Percentiles rank a stretch among this genome's conserved stretches.
Evolutionary conservation across 768 basidiomycete species (phyloP).

Genomic region (Punctularia strigosozonata): DNA sequence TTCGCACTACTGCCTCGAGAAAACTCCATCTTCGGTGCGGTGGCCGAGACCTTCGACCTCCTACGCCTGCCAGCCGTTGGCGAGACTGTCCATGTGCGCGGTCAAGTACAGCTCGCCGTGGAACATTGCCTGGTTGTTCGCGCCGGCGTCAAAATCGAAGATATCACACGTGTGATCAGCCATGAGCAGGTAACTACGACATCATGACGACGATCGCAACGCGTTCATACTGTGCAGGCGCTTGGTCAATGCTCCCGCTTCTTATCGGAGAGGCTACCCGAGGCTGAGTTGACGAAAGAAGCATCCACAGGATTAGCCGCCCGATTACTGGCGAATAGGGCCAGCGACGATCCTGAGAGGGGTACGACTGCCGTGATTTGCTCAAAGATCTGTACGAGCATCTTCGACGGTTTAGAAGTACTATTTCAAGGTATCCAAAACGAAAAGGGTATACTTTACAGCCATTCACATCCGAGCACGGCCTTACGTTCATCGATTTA

Average conservation of each 20-base stretch:
- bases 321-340: slow-evolving; percentile 24
- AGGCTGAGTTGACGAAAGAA: slow-evolving; percentile 39
- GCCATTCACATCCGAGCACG: background rate
- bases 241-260: slow-evolving; percentile 70
- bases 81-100: slow-evolving; percentile 39
- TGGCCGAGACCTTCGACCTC: slow-evolving; percentile 63
- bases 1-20: slow-evolving; percentile 72
- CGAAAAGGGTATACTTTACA: slow-evolving; percentile 28
- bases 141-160: slow-evolving; percentile 38
- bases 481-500: slow-evolving; percentile 3
- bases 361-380: slow-evolving; percentile 50
- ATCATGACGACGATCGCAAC: slow-evolving; percentile 1
- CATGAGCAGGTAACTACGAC: slow-evolving; percentile 60
- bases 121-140: slow-evolving; percentile 62
- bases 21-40: slow-evolving; percentile 64
- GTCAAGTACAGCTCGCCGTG: slow-evolving; percentile 46
- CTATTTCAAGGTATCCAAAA: slow-evolving; percentile 57
- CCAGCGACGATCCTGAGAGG: slow-evolving; percentile 31
- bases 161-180: slow-evolving; percentile 53
- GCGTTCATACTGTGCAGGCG: slow-evolving; percentile 31
- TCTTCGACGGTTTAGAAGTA: slow-evolving; percentile 53
- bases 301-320: slow-evolving; percentile 70
- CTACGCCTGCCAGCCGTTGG: slow-evolving; percentile 33
- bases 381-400: slow-evolving; percentile 46
- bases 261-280: slow-evolving; percentile 39